Conservation (phyloP, 139 green algal genomes). For the Chlorokybus atmophyticus region DNA sequence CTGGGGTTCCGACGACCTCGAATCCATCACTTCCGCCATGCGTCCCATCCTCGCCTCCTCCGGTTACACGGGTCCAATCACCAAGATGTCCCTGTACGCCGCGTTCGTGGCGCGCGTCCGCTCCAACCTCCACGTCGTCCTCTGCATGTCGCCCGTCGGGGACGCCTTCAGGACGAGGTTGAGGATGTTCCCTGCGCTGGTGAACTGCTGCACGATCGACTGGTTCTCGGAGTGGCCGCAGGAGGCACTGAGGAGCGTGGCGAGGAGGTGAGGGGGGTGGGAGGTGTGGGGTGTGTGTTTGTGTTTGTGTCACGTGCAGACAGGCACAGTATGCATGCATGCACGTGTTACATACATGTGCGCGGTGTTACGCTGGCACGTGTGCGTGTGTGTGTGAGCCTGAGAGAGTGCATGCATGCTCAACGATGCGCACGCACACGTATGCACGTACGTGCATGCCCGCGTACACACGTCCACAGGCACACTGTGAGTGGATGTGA, state of each 20-base stretch:
- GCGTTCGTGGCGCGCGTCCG: conserved; percentile 40
- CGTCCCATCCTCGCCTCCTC: conserved; percentile 39
- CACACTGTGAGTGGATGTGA: no score
- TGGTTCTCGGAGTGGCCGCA: conserved; percentile 68
- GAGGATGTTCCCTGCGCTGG: conserved; percentile 71
- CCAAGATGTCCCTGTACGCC: conserved; percentile 45
- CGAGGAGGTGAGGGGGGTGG: no score
- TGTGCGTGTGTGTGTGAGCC: no score
- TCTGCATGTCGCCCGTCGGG: conserved; percentile 63
- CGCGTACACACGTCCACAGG: no score
- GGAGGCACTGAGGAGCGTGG: conserved; percentile 48
- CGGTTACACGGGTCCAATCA: conserved; percentile 42
- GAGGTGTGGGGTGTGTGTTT: neutral
- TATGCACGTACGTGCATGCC: no score
- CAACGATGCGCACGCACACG: no score
- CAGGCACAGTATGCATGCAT: no score
- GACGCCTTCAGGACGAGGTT: conserved; percentile 66
- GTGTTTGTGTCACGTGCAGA: neutral
- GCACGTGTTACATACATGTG: no score
- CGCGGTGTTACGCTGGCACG: no score
- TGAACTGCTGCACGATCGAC: conserved; percentile 77
- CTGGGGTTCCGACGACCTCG: conserved; percentile 47
- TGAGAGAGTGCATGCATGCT: no score
- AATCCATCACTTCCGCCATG: conserved; percentile 48
- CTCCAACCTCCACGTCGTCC: conserved; percentile 57